A percentile compares a stretch with the other conserved stretches of the same genome.
Evolutionary conservation across 257 asterid genomes (phyloP).

Genomic region (Solanum arcanum): DNA sequence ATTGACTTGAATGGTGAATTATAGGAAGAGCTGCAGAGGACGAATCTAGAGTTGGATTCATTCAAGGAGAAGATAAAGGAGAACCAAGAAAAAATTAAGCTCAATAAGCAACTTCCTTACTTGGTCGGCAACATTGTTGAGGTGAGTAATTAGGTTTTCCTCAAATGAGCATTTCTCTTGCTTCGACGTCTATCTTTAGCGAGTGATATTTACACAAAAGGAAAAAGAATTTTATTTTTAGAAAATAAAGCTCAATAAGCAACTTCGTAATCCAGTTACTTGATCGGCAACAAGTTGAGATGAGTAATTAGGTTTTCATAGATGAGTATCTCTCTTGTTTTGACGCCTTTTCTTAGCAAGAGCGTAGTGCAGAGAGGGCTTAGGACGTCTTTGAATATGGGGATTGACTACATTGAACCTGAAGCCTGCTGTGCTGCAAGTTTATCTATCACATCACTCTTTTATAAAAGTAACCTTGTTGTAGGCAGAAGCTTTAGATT

Average conservation of each 20-base stretch:
- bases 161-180: background rate
- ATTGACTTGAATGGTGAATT: background rate
- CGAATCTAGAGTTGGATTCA: constrained; percentile 70
- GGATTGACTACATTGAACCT: background rate
- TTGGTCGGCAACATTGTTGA: constrained; percentile 88
- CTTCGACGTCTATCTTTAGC: background rate
- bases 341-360: background rate
- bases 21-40: constrained; percentile 78
- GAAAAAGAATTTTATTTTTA: background rate
- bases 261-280: constrained; percentile 49
- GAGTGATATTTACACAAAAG: background rate
- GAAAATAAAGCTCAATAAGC: constrained; percentile 77
- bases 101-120: constrained; percentile 84
- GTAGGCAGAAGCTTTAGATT: background rate
- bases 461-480: background rate
- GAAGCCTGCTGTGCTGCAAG: background rate
- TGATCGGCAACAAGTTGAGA: constrained; percentile 90
- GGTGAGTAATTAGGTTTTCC: constrained; percentile 17
- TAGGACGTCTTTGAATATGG: background rate
- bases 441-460: background rate
- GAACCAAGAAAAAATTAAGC: constrained; percentile 82
- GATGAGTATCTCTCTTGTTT: background rate
- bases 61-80: constrained; percentile 75
- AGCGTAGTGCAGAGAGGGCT: background rate
- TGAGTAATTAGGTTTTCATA: background rate